phyloP scores from a whole-genome alignment of 768 basidiomycete genomes.

The Suillus placidus region DNA sequence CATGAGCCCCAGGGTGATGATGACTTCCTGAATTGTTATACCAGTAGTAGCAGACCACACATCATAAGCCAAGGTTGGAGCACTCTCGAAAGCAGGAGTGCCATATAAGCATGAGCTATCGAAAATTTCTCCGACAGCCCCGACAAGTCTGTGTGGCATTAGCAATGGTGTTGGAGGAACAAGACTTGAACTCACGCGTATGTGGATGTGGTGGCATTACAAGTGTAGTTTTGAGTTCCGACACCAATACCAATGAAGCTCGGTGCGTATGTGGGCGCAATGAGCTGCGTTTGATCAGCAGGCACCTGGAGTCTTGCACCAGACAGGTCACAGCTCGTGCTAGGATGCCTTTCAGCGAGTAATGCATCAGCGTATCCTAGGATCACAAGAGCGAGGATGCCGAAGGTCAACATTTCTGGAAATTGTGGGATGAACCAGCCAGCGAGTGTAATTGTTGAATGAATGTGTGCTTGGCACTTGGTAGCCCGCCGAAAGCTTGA shows the following conservation, averaged over 20 bases:
- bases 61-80: constrained; percentile 37
- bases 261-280: constrained; percentile 37
- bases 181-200: constrained; percentile 43
- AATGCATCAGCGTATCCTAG: constrained; percentile 4
- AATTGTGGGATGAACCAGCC: neutral
- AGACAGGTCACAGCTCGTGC: constrained; percentile 27
- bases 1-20: constrained; percentile 14
- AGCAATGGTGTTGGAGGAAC: neutral
- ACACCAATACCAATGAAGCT: constrained; percentile 49
- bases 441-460: constrained; percentile 1
- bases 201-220: constrained; percentile 41
- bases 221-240: constrained; percentile 61
- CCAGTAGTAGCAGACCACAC: constrained; percentile 30
- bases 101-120: constrained; percentile 54
- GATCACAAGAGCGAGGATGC: constrained; percentile 1
- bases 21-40: constrained; percentile 23
- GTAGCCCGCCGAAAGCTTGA: neutral
- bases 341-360: neutral
- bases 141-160: constrained; percentile 41
- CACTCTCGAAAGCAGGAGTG: constrained; percentile 28
- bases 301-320: constrained; percentile 29
- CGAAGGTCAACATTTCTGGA: neutral
- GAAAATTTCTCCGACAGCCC: constrained; percentile 55
- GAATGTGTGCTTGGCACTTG: neutral
- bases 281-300: constrained; percentile 35